A percentile compares a stretch with the other conserved stretches of the same genome.
phyloP scores from a whole-genome alignment of 139 green algal species.

The Coccomyxa sp. region DNA sequence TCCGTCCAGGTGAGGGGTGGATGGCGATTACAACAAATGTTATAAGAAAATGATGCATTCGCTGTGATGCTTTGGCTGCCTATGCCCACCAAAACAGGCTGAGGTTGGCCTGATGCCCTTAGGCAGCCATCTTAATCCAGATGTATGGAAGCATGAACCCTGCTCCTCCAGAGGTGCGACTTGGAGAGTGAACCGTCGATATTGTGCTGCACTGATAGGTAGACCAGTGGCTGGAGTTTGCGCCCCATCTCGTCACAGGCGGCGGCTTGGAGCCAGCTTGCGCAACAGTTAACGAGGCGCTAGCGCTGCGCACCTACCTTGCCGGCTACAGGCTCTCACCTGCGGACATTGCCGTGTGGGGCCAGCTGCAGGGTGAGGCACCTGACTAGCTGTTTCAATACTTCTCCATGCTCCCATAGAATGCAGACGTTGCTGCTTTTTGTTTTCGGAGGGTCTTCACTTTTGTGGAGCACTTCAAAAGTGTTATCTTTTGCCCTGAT shows the following conservation, averaged over 20 bases:
- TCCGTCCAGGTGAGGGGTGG: not conserved
- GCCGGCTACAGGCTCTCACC: constrained; percentile 69
- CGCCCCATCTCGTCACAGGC: constrained; percentile 46
- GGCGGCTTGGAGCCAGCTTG: constrained; percentile 57
- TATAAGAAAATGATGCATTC: no score
- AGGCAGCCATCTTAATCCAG: no score
- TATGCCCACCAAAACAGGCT: not conserved
- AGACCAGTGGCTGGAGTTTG: constrained; percentile 81
- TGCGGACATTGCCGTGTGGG: constrained; percentile 87
- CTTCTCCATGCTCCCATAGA: no score
- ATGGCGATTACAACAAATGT: not conserved
- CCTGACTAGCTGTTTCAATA: no score
- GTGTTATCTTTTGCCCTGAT: not conserved
- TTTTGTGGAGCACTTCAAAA: not conserved
- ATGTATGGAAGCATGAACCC: no score
- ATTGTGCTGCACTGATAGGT: constrained; percentile 36
- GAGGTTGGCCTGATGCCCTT: not conserved
- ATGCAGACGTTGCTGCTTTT: not conserved
- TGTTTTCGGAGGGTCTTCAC: not conserved
- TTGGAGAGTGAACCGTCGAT: not conserved
- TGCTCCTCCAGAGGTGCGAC: no score
- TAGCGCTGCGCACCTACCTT: constrained; percentile 80
- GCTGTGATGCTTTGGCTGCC: no score
- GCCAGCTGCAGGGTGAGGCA: constrained; percentile 50
- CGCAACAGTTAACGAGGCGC: constrained; percentile 58